phyloP scores from a whole-genome alignment of 208 protist species.

The Acanthamoeba royreba region DNA sequence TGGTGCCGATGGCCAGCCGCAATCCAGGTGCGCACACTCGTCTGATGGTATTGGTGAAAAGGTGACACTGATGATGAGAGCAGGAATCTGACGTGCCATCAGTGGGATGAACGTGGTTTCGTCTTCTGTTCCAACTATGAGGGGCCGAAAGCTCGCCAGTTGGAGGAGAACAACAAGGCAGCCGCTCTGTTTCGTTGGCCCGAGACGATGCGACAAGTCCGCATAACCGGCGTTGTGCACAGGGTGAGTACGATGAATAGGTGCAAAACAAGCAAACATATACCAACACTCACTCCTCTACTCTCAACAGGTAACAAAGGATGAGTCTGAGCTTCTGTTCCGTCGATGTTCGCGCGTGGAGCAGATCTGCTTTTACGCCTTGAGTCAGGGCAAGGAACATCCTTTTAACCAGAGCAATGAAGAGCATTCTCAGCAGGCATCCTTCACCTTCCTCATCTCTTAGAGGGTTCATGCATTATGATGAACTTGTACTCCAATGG shows the following conservation, averaged over 20 bases:
- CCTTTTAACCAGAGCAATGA: neutral
- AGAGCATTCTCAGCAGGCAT: neutral
- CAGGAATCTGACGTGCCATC: neutral
- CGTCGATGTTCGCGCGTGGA: neutral
- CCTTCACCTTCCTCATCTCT: neutral
- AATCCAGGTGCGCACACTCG: neutral
- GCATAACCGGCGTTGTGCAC: neutral
- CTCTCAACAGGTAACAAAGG: neutral
- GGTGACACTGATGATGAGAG: neutral
- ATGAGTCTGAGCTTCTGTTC: neutral
- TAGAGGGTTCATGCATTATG: too few relatives aligned
- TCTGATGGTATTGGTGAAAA: too few relatives aligned
- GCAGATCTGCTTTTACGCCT: neutral
- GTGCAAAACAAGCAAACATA: neutral
- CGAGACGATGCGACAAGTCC: neutral
- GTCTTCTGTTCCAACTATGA: slow-evolving; percentile 30
- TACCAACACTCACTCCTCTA: neutral
- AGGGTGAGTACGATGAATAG: neutral
- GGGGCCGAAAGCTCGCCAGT: neutral
- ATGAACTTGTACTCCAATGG: neutral
- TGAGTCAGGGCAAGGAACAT: neutral
- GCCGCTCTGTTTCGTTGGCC: neutral
- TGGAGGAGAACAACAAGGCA: neutral
- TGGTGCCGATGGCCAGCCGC: neutral
- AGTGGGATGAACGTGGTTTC: neutral